Evolutionary conservation across 2,329 filamentous ascomycete species (phyloP).

Genomic region (Nothophaeocryptopus gaeumannii): DNA sequence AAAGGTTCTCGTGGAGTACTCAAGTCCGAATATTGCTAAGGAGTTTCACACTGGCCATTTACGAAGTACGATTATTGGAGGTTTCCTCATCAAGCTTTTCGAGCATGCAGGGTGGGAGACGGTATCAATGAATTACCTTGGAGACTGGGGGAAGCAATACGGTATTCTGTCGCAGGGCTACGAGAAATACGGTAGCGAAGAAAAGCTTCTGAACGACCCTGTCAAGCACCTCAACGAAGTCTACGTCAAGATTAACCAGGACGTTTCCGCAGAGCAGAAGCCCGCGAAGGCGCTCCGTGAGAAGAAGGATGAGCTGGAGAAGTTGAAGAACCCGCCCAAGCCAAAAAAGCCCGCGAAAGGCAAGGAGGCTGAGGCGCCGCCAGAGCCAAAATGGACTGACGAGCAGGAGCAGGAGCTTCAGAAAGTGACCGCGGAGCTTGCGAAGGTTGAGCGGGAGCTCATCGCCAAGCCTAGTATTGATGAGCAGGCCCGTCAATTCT

Average conservation of each 20-base stretch:
- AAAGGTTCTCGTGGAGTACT: conserved; percentile 75
- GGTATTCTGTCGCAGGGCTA: conserved; percentile 71
- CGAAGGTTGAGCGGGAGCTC: conserved; percentile 48
- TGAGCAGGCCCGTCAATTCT: conserved; percentile 70
- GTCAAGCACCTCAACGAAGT: conserved; percentile 81
- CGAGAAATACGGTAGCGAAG: conserved; percentile 71
- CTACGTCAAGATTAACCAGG: conserved; percentile 70
- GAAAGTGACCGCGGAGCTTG: conserved; percentile 46
- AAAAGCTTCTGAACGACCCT: conserved; percentile 66
- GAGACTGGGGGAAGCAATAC: conserved; percentile 76
- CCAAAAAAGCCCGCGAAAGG: conserved; percentile 42
- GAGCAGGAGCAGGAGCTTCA: conserved; percentile 50
- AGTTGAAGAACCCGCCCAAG: conserved; percentile 38
- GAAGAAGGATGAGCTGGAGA: conserved; percentile 43
- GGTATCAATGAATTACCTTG: conserved; percentile 69
- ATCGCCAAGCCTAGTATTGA: conserved; percentile 59
- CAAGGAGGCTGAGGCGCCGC: conserved; percentile 43
- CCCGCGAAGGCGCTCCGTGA: conserved; percentile 53
- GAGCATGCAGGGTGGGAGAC: conserved; percentile 68
- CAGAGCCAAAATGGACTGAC: conserved; percentile 37
- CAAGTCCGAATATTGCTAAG: conserved; percentile 82
- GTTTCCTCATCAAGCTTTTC: conserved; percentile 69
- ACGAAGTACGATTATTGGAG: conserved; percentile 73
- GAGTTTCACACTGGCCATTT: conserved; percentile 75
- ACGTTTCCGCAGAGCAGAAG: conserved; percentile 64